Conservation (phyloP, 1,139 yeast species). For the Magnusiomyces suaveolens region DNA sequence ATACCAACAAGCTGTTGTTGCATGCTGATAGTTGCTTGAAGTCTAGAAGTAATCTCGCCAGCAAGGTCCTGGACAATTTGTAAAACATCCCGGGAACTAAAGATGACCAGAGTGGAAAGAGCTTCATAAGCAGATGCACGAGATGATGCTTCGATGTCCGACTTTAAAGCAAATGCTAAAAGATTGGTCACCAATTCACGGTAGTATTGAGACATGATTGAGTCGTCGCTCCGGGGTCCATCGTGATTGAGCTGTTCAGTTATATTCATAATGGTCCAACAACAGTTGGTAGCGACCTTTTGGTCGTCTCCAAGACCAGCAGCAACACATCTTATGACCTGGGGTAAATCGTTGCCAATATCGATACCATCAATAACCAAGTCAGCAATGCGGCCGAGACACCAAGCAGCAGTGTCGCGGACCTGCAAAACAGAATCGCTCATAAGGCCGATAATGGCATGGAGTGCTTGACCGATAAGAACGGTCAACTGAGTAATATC, state of each 20-base stretch:
- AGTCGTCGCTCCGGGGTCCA: conserved; percentile 44
- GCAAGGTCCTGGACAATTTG: conserved; percentile 65
- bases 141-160: conserved; percentile 77
- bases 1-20: conserved; percentile 36
- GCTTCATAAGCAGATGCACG: conserved; percentile 96
- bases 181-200: conserved; percentile 59
- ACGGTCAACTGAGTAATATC: conserved; percentile 58
- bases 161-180: conserved; percentile 55
- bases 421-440: conserved; percentile 71
- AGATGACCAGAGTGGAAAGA: conserved; percentile 67
- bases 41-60: conserved; percentile 58
- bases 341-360: conserved; percentile 51
- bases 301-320: conserved; percentile 82
- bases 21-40: conserved; percentile 56
- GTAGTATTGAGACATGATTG: conserved; percentile 68
- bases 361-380: conserved; percentile 71
- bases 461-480: conserved; percentile 71
- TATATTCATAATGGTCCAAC: conserved; percentile 92
- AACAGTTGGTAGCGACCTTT: conserved; percentile 86
- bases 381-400: conserved; percentile 93
- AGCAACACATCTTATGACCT: conserved; percentile 60
- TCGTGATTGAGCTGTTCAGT: conserved; percentile 70
- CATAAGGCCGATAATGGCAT: conserved; percentile 65
- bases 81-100: conserved; percentile 62
- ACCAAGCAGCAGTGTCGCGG: conserved; percentile 97